Conservation (phyloP, 179 eudicot genomes). For the Spergularia azorica region DNA sequence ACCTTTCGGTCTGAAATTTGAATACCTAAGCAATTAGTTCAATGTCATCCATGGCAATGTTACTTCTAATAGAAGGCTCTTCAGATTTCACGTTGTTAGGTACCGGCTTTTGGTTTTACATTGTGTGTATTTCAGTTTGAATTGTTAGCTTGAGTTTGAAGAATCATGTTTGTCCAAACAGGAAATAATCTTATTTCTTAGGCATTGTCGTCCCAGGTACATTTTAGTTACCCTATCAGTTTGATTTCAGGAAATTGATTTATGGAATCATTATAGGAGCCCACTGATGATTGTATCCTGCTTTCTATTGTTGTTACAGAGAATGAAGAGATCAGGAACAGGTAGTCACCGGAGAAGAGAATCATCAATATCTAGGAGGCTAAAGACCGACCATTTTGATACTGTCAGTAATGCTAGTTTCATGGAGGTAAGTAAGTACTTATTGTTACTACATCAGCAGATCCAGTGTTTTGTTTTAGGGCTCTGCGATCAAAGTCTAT, state of each 20-base stretch:
- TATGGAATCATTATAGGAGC: neutral
- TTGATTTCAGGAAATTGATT: neutral
- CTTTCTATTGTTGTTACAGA: conserved; percentile 39
- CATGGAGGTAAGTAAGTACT: conserved; percentile 67
- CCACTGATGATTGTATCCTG: conserved; percentile 12
- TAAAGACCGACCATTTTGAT: conserved; percentile 51
- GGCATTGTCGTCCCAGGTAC: neutral
- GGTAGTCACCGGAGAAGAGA: conserved; percentile 54
- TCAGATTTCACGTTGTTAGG: conserved; percentile 8
- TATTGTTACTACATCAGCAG: neutral
- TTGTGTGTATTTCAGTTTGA: neutral
- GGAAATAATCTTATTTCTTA: conserved; percentile 2
- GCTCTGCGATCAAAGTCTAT: neutral
- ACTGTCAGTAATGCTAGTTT: conserved; percentile 71
- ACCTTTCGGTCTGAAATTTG: neutral
- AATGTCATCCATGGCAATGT: neutral
- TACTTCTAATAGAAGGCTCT: neutral
- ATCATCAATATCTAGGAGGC: conserved; percentile 50
- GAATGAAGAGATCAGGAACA: conserved; percentile 65
- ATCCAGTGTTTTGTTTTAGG: neutral
- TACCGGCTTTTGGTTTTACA: neutral
- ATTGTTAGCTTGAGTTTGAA: neutral
- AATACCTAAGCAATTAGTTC: neutral
- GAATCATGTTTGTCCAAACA: neutral
- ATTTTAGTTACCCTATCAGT: neutral